Evolutionary conservation across 306 rosid species (phyloP), one percentile per base, ranked within the genome.

Genomic region (Trichosanthes cucumerina): DNA sequence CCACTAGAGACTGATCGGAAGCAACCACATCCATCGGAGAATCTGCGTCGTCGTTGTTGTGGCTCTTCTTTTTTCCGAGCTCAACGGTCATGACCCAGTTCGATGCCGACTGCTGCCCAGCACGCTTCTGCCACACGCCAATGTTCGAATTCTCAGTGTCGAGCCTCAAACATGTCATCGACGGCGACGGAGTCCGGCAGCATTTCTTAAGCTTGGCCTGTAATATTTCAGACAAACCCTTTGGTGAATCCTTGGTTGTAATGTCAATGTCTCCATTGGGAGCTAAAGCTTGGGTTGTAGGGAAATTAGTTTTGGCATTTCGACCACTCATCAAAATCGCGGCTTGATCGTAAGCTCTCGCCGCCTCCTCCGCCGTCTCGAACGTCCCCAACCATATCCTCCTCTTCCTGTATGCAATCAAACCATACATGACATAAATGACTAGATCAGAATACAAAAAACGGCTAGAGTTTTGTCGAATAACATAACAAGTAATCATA

Each of bases 111-210:
- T 80, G 85, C 0, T 85, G 81, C 5, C 94, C 94, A 0, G 94
- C 94, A 7, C 94, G 89, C 49, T 90, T 90, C 43, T 90, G 94
- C 94, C 94, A 90, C 47, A 90, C 90, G 0, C 94, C 94, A 12
- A 90, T 85, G 63, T 85, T 90, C 31, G 90, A 90, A 41, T 79
- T 90, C 83, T 88, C 92, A 0, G 91, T 86, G 85, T 90, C 94
- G 1, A 90, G 86, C 85, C 94, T 85, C 81, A 90, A 78, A 78
- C 94, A 90, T 6, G 94, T 90, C 92, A 90, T 88, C 10, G 92
- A 90, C 6, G 92, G 92, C 0, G 94, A 90, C 0, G 90, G 92
- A 13, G 81, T 75, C 41, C 87, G 87, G 19, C 90, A 81, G 16
- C 92, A 90, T 88, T 86, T 90, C 44, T 89, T 78, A 41, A 90